Base-by-base conservation (phyloP, 1,284 basidiomycete genomes). In the Papiliotrema nemorosa region DNA sequence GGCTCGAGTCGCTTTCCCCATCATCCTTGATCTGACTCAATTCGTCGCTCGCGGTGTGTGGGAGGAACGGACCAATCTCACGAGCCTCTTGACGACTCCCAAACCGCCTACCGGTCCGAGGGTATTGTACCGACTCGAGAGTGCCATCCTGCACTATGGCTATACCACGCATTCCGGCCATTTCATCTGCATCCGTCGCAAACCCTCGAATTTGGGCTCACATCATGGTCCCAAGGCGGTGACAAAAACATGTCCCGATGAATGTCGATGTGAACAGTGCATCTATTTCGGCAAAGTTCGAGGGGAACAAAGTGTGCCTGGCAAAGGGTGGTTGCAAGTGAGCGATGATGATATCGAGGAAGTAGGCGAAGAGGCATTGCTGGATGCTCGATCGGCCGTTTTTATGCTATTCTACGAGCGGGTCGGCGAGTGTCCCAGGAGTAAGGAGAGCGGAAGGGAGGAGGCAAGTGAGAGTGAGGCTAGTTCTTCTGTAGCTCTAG, bases 351-450 rank as follows among this genome's bases (percentile, higher is more conserved):
- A 81, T 12, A 90, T 93, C 46, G 78, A 81, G 34, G 87, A 89
- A 64, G 84, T 86, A 34, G 85, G 84, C 26, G 79, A 90, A 43
- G 84, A 87, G 72, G 78, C 79, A 48, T 86, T 91, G 58, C 71
- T 89, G 44, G 78, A 79, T 10, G 56, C 59, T 29, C 57, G 63
- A 12, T 63, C 55, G 14, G 83, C 83, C 37, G 87, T 83, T 44
- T 91, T 93, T 69, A 87, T 96, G 85, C 79, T 94, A 36, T 94
- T 90, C 66, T 96, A 96, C 66, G 90, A 96, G 77, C 80, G 83
- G 39, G 82, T 85, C 36, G 74, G 55, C 21, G 66, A 69, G 36
- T 67, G 58, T 49, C 42, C n/a, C 22, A 27, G 21, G 13, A 21
- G 20, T 26, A 18, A 18, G 33, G 47, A 22, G 44, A 24, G n/a